phyloP scores from a whole-genome alignment of 805 yeast genomes.

The Ogataea ramenticola region DNA sequence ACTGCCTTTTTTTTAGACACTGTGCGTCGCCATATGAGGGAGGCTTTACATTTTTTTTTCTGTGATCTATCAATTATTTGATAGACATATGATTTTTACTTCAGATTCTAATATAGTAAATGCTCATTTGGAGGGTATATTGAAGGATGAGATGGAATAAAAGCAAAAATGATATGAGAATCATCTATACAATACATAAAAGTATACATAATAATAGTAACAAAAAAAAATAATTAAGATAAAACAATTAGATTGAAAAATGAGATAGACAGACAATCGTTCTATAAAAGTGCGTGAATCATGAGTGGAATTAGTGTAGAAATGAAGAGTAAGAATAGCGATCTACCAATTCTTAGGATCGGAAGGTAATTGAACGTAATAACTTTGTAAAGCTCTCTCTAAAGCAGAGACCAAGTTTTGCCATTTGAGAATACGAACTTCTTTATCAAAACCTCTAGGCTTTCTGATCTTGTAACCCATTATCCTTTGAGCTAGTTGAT shows the following conservation, averaged over 20 bases:
- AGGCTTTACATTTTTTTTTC: no score
- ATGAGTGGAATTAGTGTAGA: background rate
- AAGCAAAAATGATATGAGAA: background rate
- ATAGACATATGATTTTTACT: no score
- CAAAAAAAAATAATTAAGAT: no score
- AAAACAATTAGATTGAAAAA: no score
- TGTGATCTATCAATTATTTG: no score
- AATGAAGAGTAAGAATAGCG: no score
- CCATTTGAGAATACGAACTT: slow-evolving; percentile 57
- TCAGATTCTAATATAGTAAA: no score
- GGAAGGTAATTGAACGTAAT: slow-evolving; percentile 49
- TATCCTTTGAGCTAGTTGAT: slow-evolving; percentile 55
- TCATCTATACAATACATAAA: background rate
- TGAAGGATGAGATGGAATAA: no score
- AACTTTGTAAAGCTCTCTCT: slow-evolving; percentile 57
- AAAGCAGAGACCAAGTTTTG: slow-evolving; percentile 52
- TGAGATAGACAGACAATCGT: background rate
- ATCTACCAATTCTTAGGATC: background rate
- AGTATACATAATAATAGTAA: background rate
- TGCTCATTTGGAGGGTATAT: no score
- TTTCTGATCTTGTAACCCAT: slow-evolving; percentile 57
- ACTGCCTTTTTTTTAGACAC: no score
- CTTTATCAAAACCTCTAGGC: slow-evolving; percentile 65
- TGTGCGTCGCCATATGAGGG: no score
- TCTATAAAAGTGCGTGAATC: background rate